A percentile compares a stretch with the other conserved stretches of the same genome.
Conservation (phyloP, 2,329 filamentous ascomycete species). For the Apiospora saccharicola region DNA sequence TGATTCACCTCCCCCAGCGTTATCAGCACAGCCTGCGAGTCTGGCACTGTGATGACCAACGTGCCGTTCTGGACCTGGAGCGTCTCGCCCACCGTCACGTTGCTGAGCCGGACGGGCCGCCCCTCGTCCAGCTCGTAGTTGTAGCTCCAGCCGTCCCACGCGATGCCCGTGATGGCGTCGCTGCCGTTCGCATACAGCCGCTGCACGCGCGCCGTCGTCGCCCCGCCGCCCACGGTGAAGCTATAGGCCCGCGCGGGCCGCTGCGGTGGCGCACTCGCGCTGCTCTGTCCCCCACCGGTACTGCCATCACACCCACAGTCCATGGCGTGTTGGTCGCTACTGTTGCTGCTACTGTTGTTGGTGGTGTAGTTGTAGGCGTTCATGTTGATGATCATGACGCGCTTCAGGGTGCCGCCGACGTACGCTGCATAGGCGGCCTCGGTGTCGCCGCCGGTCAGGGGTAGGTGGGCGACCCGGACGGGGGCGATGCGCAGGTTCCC, state of each 20-base stretch:
- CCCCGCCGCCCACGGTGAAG: slow-evolving; percentile 39
- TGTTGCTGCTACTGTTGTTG: slow-evolving; percentile 43
- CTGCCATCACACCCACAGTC: neutral
- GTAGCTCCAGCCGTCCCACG: slow-evolving; percentile 68
- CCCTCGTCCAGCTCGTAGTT: slow-evolving; percentile 65
- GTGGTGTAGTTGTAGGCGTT: slow-evolving; percentile 65
- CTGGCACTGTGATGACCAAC: slow-evolving; percentile 48
- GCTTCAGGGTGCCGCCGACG: slow-evolving; percentile 49
- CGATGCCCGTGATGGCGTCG: slow-evolving; percentile 67
- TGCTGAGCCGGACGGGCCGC: slow-evolving; percentile 58
- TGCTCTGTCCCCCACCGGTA: neutral
- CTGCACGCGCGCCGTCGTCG: slow-evolving; percentile 46
- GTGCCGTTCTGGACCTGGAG: slow-evolving; percentile 46
- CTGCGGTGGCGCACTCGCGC: slow-evolving; percentile 24
- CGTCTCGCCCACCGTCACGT: slow-evolving; percentile 61
- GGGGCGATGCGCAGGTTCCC: slow-evolving; percentile 46
- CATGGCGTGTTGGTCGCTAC: neutral
- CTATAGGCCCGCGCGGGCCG: slow-evolving; percentile 49
- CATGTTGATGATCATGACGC: slow-evolving; percentile 65
- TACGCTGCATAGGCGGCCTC: slow-evolving; percentile 66
- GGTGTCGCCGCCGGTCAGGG: slow-evolving; percentile 49
- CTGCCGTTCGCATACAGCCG: slow-evolving; percentile 67
- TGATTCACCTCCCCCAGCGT: slow-evolving; percentile 34
- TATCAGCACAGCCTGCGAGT: slow-evolving; percentile 52
- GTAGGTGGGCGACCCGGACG: slow-evolving; percentile 54